Evolutionary conservation across 768 basidiomycete species (phyloP), one percentile per base, ranked within the genome.

Genomic region (Rhizopogon roseolus): DNA sequence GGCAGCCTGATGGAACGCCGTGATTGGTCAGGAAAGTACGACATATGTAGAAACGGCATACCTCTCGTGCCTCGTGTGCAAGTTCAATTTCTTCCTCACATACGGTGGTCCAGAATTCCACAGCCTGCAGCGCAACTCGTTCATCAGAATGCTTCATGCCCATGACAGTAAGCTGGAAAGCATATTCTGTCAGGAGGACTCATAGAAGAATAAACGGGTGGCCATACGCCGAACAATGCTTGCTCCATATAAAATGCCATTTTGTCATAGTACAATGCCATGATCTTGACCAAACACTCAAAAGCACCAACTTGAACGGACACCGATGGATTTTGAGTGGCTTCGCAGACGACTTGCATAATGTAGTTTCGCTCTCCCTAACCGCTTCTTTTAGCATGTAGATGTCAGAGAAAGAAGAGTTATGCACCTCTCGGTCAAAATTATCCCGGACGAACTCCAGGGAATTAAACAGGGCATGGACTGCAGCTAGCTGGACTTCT

Each of bases 161-260:
- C 67, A 97, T 85, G 19, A 98, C 93, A 10, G 97, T 98, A 54
- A 99, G 75, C 92, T 98, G 64, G 38, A 57, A 32, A 19, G 13
- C 50, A 58, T 55, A 19, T 48, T 36, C 17, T 36, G 63, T 67
- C 49, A 49, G 52, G 49, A 40, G 45, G 41, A 57, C 41, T 29
- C 22, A 13, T 49, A 52, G 54, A 61, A 52, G 3, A 50, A 49
- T 25, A 41, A 19, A 14, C 13, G 50, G 48, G 52, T 29, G 44
- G 57, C 11, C 88, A 53, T 73, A 97, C 95, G 41, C 97, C 97
- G 64, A 98, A 99, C 32, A 99, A 72, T 0, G 97, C 97, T 66
- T 95, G 89, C 68, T 99, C 97, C 97, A 99, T 99, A 77, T 99
- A 99, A 67, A 96, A 86, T 36, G 82, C 84, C 97, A 99, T 99